phyloP scores from a whole-genome alignment of 176 grass and related monocot species.

The Poa pratensis region DNA sequence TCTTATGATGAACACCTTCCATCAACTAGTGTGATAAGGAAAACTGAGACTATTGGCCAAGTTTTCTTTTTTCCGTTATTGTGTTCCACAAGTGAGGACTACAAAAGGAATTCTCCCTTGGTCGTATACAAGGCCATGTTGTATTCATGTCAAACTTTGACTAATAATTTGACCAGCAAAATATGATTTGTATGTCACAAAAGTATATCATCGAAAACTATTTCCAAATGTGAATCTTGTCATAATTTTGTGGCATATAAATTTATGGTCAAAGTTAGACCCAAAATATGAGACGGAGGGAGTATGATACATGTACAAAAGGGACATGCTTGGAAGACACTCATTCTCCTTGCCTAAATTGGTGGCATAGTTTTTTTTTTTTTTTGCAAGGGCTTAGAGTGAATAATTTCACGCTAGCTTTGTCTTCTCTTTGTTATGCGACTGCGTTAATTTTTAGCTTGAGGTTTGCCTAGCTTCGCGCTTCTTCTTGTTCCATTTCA shows the following conservation, averaged over 20 bases:
- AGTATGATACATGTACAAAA: conserved; percentile 4
- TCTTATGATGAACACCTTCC: background rate
- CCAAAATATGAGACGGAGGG: no score
- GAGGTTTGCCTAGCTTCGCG: background rate
- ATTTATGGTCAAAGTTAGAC: no score
- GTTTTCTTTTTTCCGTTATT: background rate
- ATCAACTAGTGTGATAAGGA: background rate
- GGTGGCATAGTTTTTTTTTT: background rate
- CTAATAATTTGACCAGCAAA: no score
- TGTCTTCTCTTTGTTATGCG: background rate
- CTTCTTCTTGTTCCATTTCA: background rate
- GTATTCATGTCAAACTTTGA: no score
- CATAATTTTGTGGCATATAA: no score
- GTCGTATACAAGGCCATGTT: no score
- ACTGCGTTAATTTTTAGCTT: background rate
- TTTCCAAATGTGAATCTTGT: no score
- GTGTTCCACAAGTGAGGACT: background rate
- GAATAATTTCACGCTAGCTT: background rate
- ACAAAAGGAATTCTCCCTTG: background rate
- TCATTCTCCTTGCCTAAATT: background rate
- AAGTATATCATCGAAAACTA: no score
- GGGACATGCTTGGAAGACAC: background rate
- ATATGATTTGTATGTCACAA: no score
- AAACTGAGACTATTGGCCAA: background rate
- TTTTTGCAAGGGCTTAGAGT: background rate